Evolutionary conservation across 139 green algal genomes (phyloP).

Genomic region (Coelastrella sp.): DNA sequence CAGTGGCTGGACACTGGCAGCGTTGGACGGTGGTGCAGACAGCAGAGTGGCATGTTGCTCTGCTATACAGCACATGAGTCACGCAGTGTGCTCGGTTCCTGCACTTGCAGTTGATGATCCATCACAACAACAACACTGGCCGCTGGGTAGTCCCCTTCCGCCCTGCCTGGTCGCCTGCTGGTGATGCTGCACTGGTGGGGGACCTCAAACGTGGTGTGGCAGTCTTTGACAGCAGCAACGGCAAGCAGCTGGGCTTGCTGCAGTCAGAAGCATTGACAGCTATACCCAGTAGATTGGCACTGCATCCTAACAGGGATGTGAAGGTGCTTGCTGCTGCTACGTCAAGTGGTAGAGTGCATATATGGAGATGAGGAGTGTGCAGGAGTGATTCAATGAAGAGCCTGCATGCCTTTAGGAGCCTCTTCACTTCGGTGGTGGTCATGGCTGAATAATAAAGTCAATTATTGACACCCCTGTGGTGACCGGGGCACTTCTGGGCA

Average conservation of each 20-base stretch:
- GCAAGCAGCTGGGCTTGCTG: conserved; percentile 5
- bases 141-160: conserved; percentile 60
- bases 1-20: too few relatives aligned
- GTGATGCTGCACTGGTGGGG: conserved; percentile 51
- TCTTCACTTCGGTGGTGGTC: too few relatives aligned
- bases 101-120: not conserved
- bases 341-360: conserved; percentile 61
- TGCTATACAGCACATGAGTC: too few relatives aligned
- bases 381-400: not conserved
- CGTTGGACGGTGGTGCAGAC: too few relatives aligned
- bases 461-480: not conserved
- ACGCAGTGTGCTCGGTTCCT: too few relatives aligned
- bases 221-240: conserved; percentile 30
- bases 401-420: too few relatives aligned
- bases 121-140: conserved; percentile 67
- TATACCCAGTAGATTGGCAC: conserved; percentile 60
- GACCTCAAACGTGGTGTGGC: conserved; percentile 64
- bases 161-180: conserved; percentile 54
- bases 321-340: conserved; percentile 59
- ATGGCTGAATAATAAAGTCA: too few relatives aligned
- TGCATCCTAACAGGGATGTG: conserved; percentile 18
- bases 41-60: too few relatives aligned
- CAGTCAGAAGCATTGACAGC: conserved; percentile 56
- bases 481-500: not conserved
- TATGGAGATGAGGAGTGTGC: conserved; percentile 37